phyloP scores from a whole-genome alignment of 331 rosid species.

The Quercus lobata region DNA sequence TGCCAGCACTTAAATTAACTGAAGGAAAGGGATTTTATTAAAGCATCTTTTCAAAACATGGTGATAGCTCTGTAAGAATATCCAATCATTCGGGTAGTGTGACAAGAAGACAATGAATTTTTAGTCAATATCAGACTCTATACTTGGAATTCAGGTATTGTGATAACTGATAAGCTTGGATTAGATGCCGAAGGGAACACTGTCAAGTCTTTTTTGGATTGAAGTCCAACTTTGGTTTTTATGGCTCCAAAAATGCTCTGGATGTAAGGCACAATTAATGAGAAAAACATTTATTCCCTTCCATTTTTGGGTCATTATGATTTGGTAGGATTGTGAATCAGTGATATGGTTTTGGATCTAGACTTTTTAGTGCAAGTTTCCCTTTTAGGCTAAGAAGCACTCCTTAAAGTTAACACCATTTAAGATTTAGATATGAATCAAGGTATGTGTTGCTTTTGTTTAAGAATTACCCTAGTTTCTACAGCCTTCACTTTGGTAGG shows the following conservation, averaged over 20 bases:
- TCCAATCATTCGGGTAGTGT: not conserved
- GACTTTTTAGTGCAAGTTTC: not conserved
- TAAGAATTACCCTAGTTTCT: not conserved
- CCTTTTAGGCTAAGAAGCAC: not conserved
- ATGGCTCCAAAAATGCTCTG: not conserved
- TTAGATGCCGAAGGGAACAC: not conserved
- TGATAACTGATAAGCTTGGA: not conserved
- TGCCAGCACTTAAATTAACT: not conserved
- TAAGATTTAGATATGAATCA: not conserved
- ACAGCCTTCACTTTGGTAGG: not conserved
- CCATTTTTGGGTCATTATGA: not conserved
- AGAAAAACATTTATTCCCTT: not conserved
- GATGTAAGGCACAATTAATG: not conserved
- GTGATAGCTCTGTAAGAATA: not conserved
- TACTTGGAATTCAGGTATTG: not conserved
- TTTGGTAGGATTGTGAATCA: not conserved
- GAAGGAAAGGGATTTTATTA: not conserved
- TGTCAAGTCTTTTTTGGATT: not conserved
- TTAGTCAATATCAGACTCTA: no score
- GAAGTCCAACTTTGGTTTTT: not conserved
- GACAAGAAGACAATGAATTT: not conserved
- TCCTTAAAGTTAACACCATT: not conserved
- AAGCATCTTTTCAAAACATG: no score
- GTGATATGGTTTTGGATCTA: not conserved
- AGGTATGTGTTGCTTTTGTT: not conserved